Percentiles rank a stretch among this genome's conserved stretches.
These are phyloP conservation scores for Cercis canadensis DNA, from an alignment of 306 rosid genomes.

Conservation along the genomic window DNA sequence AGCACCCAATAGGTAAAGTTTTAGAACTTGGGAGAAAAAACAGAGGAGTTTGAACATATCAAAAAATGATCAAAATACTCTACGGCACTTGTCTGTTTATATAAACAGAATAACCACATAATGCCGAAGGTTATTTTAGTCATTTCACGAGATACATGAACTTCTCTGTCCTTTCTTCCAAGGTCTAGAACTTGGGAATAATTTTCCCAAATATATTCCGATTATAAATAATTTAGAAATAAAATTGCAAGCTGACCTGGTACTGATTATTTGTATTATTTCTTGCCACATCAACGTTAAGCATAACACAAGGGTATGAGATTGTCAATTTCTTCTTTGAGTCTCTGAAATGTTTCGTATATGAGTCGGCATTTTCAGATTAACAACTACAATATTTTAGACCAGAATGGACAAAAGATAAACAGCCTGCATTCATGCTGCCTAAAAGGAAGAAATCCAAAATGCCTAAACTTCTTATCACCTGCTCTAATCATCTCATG, in stretches of 20 bases:
- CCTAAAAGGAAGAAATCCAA: conserved; percentile 14
- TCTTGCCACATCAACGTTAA: conserved; percentile 95
- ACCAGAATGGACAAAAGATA: conserved; percentile 17
- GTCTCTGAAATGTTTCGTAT: conserved; percentile 64
- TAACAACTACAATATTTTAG: conserved; percentile 25
- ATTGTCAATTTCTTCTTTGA: conserved; percentile 83
- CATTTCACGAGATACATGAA: too few species aligned
- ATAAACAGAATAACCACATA: too few species aligned
- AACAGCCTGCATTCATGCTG: conserved; percentile 8
- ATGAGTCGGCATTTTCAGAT: conserved; percentile 45
- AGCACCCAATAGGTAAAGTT: too few species aligned
- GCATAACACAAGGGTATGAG: conserved; percentile 99
- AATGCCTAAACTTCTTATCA: conserved; percentile 13
- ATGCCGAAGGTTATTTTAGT: too few species aligned
- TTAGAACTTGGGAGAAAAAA: too few species aligned
- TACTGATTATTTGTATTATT: conserved; percentile 98
- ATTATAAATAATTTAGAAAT: conserved; percentile 16
- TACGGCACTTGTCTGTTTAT: too few species aligned
- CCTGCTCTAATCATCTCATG: background rate
- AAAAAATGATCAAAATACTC: too few species aligned
- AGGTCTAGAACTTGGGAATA: background rate
- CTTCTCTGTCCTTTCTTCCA: too few species aligned
- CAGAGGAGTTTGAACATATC: too few species aligned
- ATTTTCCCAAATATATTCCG: too few species aligned
- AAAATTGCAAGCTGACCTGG: conserved; percentile 71